A percentile compares a stretch with the other conserved stretches of the same genome.
Evolutionary conservation across 2,329 filamentous ascomycete species (phyloP).

Genomic region (Sclerotinia trifoliorum): DNA sequence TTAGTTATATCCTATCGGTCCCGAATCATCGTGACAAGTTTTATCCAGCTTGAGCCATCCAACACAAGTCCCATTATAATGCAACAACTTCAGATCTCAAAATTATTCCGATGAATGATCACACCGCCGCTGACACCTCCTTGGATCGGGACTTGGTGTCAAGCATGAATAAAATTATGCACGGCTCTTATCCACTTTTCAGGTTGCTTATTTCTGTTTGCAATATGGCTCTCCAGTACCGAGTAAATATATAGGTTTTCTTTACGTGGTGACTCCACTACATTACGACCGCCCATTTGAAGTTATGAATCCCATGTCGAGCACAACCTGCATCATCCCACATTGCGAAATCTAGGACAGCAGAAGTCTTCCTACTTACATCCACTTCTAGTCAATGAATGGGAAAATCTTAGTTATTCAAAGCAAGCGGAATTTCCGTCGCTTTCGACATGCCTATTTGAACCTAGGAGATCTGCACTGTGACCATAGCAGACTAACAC

Average conservation of each 20-base stretch:
- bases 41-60: not conserved
- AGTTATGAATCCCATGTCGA: constrained; percentile 5
- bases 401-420: constrained; percentile 9
- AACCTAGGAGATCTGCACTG: constrained; percentile 12
- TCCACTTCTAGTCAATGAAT: constrained; percentile 1
- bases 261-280: constrained; percentile 5
- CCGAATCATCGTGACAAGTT: not conserved
- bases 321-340: constrained; percentile 11
- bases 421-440: not conserved
- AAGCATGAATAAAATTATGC: not conserved
- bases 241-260: constrained; percentile 4
- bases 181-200: constrained; percentile 1
- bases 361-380: not conserved
- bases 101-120: not conserved
- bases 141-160: not conserved
- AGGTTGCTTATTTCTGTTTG: not conserved
- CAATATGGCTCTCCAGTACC: not conserved
- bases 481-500: not conserved
- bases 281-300: not conserved
- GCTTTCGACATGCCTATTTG: constrained; percentile 11
- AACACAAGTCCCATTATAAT: not conserved
- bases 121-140: not conserved
- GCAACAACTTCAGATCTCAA: not conserved
- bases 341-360: constrained; percentile 5
- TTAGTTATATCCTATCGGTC: not conserved